Evolutionary conservation across 495 filamentous ascomycete genomes (phyloP).

Genomic region (Pyrenula aspistea): DNA sequence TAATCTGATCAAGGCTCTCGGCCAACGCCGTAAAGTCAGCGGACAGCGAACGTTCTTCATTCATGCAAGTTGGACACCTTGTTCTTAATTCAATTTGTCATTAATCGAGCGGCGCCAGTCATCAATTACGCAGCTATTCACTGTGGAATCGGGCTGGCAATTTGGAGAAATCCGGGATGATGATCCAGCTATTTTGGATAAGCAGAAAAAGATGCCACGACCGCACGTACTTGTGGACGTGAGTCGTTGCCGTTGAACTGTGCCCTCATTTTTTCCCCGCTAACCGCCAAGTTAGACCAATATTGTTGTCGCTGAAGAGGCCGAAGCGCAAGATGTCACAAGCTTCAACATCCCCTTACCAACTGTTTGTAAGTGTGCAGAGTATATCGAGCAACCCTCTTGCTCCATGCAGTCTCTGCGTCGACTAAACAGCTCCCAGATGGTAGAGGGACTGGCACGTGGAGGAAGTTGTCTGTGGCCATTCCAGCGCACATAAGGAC

Average conservation of each 20-base stretch:
- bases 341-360: conserved; percentile 19
- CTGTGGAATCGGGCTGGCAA: conserved; percentile 18
- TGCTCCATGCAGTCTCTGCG: conserved; percentile 3
- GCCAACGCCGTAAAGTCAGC: conserved; percentile 12
- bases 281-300: conserved; percentile 9
- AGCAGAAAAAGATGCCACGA: conserved; percentile 16
- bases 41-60: conserved; percentile 17
- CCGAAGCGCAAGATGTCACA: conserved; percentile 16
- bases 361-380: conserved; percentile 17
- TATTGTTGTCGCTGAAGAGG: conserved; percentile 12
- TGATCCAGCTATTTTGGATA: conserved; percentile 6
- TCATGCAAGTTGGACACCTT: conserved; percentile 13
- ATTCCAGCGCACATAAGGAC: conserved; percentile 19
- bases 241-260: conserved; percentile 8
- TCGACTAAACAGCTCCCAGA: conserved; percentile 10
- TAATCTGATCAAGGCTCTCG: conserved; percentile 16
- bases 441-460: conserved; percentile 21
- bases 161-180: conserved; percentile 17
- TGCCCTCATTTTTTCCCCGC: conserved; percentile 1
- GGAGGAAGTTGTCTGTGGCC: conserved; percentile 23
- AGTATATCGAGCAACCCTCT: neutral
- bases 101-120: conserved; percentile 8
- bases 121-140: conserved; percentile 15
- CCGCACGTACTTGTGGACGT: conserved; percentile 14
- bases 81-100: neutral